Percentiles rank a stretch among this genome's conserved stretches.
Conservation (phyloP, 2,329 filamentous ascomycete species). For the Cladosporium sp. region DNA sequence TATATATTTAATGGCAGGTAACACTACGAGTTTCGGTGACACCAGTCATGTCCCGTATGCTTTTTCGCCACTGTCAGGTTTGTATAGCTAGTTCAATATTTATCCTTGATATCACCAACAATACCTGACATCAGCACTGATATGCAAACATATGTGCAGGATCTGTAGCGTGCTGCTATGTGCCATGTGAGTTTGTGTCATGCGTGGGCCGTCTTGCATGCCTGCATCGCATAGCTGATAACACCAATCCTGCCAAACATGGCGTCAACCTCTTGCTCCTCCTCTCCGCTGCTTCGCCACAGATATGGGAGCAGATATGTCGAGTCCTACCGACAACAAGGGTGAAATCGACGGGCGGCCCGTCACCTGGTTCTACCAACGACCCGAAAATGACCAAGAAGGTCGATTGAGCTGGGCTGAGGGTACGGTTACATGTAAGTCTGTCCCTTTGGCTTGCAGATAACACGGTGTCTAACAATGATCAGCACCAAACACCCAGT, state of each 20-base stretch:
- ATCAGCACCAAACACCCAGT: constrained; percentile 25
- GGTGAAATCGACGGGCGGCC: constrained; percentile 32
- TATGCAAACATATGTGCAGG: neutral
- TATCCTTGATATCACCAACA: neutral
- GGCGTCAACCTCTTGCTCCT: constrained; percentile 4
- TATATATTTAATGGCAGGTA: neutral
- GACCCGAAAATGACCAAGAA: constrained; percentile 25
- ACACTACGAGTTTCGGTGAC: neutral
- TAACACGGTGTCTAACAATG: neutral
- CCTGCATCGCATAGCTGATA: constrained; percentile 7
- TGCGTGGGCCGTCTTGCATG: constrained; percentile 1
- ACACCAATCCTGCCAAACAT: constrained; percentile 12
- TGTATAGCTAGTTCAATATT: neutral
- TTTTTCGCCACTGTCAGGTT: no score
- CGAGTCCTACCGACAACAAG: constrained; percentile 26
- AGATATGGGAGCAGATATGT: constrained; percentile 28
- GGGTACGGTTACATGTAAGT: constrained; percentile 30
- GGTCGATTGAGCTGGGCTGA: constrained; percentile 29
- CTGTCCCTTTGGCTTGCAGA: neutral
- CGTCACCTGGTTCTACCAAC: constrained; percentile 32
- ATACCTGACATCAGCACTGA: neutral
- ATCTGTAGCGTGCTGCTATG: constrained; percentile 15
- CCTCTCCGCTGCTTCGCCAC: neutral
- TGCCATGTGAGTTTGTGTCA: constrained; percentile 15
- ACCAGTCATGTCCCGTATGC: neutral